A percentile compares a stretch with the other conserved stretches of the same genome.
Conservation (phyloP, 768 basidiomycete genomes). For the Kwoniella botswanensis region DNA sequence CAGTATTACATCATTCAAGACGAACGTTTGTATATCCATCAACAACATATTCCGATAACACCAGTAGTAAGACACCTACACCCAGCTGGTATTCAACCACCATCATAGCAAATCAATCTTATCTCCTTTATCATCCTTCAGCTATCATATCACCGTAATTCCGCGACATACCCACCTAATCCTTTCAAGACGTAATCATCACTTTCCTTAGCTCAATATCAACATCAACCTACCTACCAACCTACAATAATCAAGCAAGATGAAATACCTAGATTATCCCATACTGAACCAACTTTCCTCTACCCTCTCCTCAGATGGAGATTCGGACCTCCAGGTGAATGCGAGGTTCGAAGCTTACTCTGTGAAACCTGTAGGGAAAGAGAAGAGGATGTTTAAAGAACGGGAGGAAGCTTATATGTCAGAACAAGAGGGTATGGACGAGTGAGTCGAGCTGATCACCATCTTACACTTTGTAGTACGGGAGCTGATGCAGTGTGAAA, state of each 20-base stretch:
- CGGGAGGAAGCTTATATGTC: constrained; percentile 88
- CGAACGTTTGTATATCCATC: constrained; percentile 20
- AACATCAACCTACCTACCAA: background rate
- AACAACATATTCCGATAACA: background rate
- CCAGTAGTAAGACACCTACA: background rate
- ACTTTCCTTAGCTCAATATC: background rate
- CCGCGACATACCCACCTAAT: background rate
- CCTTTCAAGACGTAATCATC: background rate
- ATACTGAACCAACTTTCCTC: constrained; percentile 76
- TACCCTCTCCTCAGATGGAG: constrained; percentile 73
- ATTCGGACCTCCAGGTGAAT: constrained; percentile 72
- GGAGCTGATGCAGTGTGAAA: constrained; percentile 39
- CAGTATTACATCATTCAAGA: constrained; percentile 1
- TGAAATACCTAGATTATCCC: constrained; percentile 79
- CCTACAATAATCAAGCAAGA: constrained; percentile 52
- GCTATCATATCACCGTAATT: no score
- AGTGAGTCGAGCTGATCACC: constrained; percentile 43
- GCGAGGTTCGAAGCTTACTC: constrained; percentile 95
- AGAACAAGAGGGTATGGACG: constrained; percentile 62
- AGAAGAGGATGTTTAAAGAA: constrained; percentile 92
- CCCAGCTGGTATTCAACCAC: background rate
- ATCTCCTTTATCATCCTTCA: background rate
- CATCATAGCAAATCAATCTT: background rate
- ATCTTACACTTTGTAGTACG: background rate
- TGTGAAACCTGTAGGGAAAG: constrained; percentile 95